A percentile compares a stretch with the other conserved stretches of the same genome.
Conservation (phyloP, 2,329 filamentous ascomycete genomes). For the Macroventuria anomochaeta region DNA sequence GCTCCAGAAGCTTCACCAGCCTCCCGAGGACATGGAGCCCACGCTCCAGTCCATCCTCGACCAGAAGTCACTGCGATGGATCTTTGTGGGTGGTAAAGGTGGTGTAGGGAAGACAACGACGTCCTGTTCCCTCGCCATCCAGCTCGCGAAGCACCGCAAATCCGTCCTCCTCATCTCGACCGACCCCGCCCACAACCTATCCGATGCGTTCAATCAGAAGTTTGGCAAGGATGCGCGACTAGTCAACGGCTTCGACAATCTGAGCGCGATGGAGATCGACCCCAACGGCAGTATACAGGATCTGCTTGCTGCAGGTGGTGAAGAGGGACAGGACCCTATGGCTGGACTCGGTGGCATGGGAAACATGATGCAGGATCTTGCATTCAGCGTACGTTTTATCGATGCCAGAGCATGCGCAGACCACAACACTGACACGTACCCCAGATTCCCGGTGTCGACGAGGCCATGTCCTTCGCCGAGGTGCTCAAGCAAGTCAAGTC, state of each 20-base stretch:
- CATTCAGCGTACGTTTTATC: conserved; percentile 77
- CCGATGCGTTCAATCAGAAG: conserved; percentile 97
- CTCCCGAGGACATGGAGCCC: conserved; percentile 76
- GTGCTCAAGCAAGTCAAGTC: conserved; percentile 99
- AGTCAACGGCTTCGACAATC: conserved; percentile 87
- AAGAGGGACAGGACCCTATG: conserved; percentile 72
- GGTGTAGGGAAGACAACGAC: conserved; percentile 99
- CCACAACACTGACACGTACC: conserved; percentile 2
- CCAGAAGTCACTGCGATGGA: conserved; percentile 95
- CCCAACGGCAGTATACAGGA: conserved; percentile 98
- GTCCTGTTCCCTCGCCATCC: conserved; percentile 96
- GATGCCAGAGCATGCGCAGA: neutral
- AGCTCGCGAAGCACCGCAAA: conserved; percentile 92
- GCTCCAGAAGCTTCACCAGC: conserved; percentile 53
- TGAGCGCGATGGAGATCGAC: conserved; percentile 99
- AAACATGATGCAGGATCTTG: conserved; percentile 98
- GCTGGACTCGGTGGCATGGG: conserved; percentile 74
- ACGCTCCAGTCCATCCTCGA: conserved; percentile 93
- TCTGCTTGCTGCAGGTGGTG: conserved; percentile 79
- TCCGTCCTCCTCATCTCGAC: conserved; percentile 97
- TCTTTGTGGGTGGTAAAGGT: conserved; percentile 98
- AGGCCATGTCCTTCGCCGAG: conserved; percentile 99
- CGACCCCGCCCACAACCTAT: conserved; percentile 96
- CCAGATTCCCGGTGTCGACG: conserved; percentile 96
- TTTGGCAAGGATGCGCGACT: conserved; percentile 98